These are phyloP conservation scores for Geranium rotundifolium DNA, from an alignment of 345 rosid genomes.

Conservation along the genomic window DNA sequence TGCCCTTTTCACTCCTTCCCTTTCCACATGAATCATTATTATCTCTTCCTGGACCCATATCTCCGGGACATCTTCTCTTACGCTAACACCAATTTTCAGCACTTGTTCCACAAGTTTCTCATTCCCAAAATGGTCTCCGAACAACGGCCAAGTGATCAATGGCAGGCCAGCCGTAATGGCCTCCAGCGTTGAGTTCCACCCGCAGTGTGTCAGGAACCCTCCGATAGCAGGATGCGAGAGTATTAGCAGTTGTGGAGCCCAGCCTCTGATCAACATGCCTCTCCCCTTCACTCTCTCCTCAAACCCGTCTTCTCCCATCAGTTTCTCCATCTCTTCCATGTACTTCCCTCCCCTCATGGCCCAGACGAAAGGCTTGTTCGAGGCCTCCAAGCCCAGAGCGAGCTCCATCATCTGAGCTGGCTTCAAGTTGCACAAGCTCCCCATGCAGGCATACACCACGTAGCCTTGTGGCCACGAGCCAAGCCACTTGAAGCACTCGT, in stretches of 20 bases:
- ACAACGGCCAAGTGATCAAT: conserved; percentile 40
- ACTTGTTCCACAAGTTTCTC: conserved; percentile 37
- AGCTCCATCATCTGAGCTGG: conserved; percentile 28
- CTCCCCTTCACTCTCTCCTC: conserved; percentile 21
- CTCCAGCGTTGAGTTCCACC: conserved; percentile 53
- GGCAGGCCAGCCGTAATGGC: conserved; percentile 39
- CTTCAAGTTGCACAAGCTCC: conserved; percentile 21
- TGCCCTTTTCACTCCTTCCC: conserved; percentile 22
- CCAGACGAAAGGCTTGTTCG: conserved; percentile 39
- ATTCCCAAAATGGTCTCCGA: conserved; percentile 40
- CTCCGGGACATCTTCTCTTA: conserved; percentile 16
- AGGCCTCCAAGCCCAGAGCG: conserved; percentile 27
- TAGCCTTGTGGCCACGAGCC: conserved; percentile 22
- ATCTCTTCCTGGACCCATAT: too few relatives aligned
- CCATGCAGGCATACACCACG: conserved; percentile 35
- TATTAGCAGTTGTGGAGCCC: conserved; percentile 55
- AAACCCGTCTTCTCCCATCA: conserved; percentile 26
- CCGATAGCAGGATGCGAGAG: conserved; percentile 43
- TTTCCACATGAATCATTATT: too few relatives aligned
- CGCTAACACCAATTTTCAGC: conserved; percentile 24
- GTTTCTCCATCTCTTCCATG: conserved; percentile 17
- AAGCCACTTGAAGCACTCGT: conserved; percentile 33
- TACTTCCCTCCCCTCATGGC: conserved; percentile 20
- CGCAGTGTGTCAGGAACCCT: too few relatives aligned
- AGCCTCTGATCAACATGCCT: conserved; percentile 44